These are phyloP conservation scores for Malassezia japonica DNA, from an alignment of 1,284 basidiomycete genomes.

Conservation along the genomic window DNA sequence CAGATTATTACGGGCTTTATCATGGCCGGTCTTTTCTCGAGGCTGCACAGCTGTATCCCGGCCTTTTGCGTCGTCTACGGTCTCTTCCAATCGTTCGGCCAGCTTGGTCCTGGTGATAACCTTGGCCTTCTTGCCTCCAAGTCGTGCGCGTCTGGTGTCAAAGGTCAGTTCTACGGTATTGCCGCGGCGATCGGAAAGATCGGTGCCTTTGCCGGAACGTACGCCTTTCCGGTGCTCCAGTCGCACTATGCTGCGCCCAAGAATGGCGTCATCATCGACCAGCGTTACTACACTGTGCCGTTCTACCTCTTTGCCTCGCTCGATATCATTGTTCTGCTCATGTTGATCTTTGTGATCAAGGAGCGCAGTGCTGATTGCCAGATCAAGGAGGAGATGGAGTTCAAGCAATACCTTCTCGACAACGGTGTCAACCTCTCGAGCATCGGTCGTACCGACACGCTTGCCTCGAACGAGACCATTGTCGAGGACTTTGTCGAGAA, in stretches of 20 bases:
- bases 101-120: conserved; percentile 54
- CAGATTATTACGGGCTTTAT: conserved; percentile 55
- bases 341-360: conserved; percentile 66
- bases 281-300: conserved; percentile 30
- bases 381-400: conserved; percentile 62
- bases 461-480: too few species aligned
- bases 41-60: conserved; percentile 15
- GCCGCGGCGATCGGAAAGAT: conserved; percentile 71
- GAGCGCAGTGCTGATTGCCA: conserved; percentile 70
- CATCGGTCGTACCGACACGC: too few species aligned
- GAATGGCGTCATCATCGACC: background rate
- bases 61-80: conserved; percentile 64
- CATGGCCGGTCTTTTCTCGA: conserved; percentile 32
- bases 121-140: conserved; percentile 37
- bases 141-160: conserved; percentile 20
- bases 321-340: conserved; percentile 66
- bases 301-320: conserved; percentile 54
- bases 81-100: conserved; percentile 76
- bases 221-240: conserved; percentile 22
- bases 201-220: conserved; percentile 31
- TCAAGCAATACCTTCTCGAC: conserved; percentile 46
- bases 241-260: background rate
- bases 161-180: conserved; percentile 37
- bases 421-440: conserved; percentile 35
- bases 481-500: too few species aligned